phyloP scores from a whole-genome alignment of 2,329 filamentous ascomycete genomes.

The Botrytis squamosa region DNA sequence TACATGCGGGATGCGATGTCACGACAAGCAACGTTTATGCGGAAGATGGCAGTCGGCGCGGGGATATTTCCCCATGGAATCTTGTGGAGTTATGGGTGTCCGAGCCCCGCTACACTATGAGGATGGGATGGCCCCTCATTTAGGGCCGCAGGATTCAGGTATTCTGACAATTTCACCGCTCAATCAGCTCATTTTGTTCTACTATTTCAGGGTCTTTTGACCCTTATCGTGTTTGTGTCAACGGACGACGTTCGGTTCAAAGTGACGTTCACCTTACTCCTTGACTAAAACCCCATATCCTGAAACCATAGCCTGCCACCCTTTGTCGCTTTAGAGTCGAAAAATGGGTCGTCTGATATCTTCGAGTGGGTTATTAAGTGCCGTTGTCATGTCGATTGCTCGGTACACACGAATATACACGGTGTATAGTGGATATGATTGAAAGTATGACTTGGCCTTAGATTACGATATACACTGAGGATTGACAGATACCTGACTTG shows the following conservation, averaged over 20 bases:
- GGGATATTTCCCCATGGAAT: slow-evolving; percentile 17
- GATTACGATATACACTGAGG: background rate
- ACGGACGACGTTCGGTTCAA: background rate
- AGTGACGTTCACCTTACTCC: background rate
- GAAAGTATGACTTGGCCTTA: background rate
- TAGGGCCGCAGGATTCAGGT: slow-evolving; percentile 9
- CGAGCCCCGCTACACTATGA: background rate
- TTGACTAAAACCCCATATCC: background rate
- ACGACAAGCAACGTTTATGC: background rate
- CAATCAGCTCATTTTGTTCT: background rate
- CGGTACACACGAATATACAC: background rate
- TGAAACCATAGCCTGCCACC: background rate
- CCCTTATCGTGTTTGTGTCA: background rate
- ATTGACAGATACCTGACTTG: background rate
- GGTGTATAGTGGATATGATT: background rate
- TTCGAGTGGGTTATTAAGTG: background rate
- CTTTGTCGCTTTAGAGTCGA: background rate
- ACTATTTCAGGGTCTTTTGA: background rate
- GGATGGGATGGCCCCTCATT: slow-evolving; percentile 13
- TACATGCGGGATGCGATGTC: background rate
- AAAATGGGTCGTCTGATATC: background rate
- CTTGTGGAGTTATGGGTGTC: background rate
- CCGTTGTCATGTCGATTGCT: background rate
- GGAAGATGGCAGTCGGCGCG: background rate
- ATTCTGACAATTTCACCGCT: background rate